Conservation (phyloP, 2,329 filamentous ascomycete species). For the Colletotrichum higginsianum region DNA sequence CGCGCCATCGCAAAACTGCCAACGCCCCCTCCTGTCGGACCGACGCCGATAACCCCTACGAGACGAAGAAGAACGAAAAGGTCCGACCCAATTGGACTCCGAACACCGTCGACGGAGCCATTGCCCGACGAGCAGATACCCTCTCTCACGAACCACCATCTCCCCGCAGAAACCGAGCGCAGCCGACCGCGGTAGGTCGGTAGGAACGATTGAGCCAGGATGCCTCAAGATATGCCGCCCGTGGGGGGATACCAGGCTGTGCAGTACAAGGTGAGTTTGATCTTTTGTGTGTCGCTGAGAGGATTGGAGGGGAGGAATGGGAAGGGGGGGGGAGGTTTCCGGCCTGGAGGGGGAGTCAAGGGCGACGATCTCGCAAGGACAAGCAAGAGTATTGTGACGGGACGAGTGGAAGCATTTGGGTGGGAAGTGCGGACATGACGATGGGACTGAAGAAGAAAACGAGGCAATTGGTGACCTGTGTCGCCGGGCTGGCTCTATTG, state of each 20-base stretch:
- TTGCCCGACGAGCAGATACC: constrained; percentile 7
- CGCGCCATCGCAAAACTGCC: constrained; percentile 9
- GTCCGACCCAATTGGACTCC: neutral
- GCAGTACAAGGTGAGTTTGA: constrained; percentile 89
- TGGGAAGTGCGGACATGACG: too few species aligned
- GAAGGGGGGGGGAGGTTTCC: neutral
- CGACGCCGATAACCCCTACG: constrained; percentile 16
- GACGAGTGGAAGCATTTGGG: too few species aligned
- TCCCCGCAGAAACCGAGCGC: constrained; percentile 16
- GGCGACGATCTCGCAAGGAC: too few species aligned
- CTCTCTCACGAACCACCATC: neutral
- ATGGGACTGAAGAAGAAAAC: neutral
- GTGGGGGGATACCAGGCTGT: constrained; percentile 94
- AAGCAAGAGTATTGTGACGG: too few species aligned
- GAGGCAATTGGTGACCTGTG: neutral
- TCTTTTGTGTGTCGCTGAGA: neutral
- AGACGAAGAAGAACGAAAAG: neutral
- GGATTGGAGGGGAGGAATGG: neutral
- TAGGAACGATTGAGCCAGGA: constrained; percentile 63
- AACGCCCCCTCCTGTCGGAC: constrained; percentile 18
- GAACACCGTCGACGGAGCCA: constrained; percentile 13
- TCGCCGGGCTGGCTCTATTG: neutral
- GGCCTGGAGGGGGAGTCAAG: neutral
- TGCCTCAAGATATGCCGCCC: constrained; percentile 99
- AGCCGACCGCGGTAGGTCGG: constrained; percentile 40